Evolutionary conservation across 1,284 basidiomycete genomes (phyloP).

Genomic region (Ceratobasidium sp.): DNA sequence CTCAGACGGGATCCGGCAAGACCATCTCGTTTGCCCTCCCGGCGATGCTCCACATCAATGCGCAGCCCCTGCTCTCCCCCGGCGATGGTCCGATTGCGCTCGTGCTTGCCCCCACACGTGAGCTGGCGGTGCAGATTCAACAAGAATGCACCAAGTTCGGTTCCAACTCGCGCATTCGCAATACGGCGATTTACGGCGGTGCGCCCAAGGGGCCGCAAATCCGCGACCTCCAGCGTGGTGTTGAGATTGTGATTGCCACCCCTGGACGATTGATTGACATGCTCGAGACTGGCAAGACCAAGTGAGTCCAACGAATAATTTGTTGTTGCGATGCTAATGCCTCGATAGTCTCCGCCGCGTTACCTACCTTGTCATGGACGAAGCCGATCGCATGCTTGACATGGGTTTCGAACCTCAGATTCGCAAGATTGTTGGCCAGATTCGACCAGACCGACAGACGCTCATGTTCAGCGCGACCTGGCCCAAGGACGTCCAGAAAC

Average conservation of each 20-base stretch:
- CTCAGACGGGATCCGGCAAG: constrained; percentile 96
- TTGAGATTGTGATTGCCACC: constrained; percentile 95
- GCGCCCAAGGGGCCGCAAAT: constrained; percentile 99
- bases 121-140: constrained; percentile 98
- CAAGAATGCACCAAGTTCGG: constrained; percentile 99
- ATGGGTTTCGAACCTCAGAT: constrained; percentile 99
- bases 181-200: constrained; percentile 98
- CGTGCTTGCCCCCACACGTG: constrained; percentile 96
- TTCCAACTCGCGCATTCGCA: constrained; percentile 94
- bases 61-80: constrained; percentile 90
- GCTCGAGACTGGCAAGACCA: constrained; percentile 95
- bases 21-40: constrained; percentile 98
- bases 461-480: constrained; percentile 99
- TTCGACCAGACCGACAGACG: constrained; percentile 94
- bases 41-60: constrained; percentile 99
- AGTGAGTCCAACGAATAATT: constrained; percentile 51
- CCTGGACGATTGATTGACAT: constrained; percentile 92
- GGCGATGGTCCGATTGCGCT: constrained; percentile 98
- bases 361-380: constrained; percentile 99
- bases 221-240: constrained; percentile 94
- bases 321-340: too few species aligned
- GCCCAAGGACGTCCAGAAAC: constrained; percentile 99
- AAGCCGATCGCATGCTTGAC: constrained; percentile 97
- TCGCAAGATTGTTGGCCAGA: constrained; percentile 96
- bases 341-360: constrained; percentile 72